These are phyloP conservation scores for Aegilops speltoides DNA, from an alignment of 176 grass and related monocot genomes.

Conservation along the genomic window DNA sequence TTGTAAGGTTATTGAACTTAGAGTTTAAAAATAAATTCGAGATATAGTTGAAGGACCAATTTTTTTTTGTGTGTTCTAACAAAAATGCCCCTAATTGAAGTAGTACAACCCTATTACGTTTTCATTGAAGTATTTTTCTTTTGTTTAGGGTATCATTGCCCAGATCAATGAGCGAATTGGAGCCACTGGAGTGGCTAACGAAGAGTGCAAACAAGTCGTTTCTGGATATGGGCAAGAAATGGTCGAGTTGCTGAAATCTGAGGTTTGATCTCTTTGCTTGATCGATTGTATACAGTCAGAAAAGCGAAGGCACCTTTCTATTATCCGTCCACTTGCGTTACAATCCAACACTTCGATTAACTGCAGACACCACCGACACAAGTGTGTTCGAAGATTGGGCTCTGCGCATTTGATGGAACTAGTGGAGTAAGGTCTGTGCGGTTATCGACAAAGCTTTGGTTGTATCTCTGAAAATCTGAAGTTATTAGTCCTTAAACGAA, in stretches of 20 bases:
- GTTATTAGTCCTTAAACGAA: not conserved
- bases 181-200: conserved; percentile 66
- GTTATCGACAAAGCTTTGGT: not conserved
- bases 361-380: conserved; percentile 58
- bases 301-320: not conserved
- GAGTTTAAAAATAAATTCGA: not conserved
- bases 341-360: conserved; percentile 13
- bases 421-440: conserved; percentile 58
- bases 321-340: not conserved
- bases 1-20: not conserved
- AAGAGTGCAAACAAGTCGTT: conserved; percentile 84
- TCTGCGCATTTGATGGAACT: conserved; percentile 55
- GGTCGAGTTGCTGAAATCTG: conserved; percentile 55
- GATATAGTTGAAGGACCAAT: not conserved
- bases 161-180: conserved; percentile 87
- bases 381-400: conserved; percentile 70
- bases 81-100: not conserved
- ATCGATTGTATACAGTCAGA: not conserved
- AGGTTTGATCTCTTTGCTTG: conserved; percentile 42
- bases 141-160: conserved; percentile 51
- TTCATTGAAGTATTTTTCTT: not conserved
- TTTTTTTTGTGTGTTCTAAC: not conserved
- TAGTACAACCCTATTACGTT: not conserved
- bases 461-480: conserved; percentile 18
- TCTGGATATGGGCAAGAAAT: conserved; percentile 68